A percentile compares a stretch with the other conserved stretches of the same genome.
Evolutionary conservation across 345 rosid genomes (phyloP).

Genomic region (Litchi chinensis): DNA sequence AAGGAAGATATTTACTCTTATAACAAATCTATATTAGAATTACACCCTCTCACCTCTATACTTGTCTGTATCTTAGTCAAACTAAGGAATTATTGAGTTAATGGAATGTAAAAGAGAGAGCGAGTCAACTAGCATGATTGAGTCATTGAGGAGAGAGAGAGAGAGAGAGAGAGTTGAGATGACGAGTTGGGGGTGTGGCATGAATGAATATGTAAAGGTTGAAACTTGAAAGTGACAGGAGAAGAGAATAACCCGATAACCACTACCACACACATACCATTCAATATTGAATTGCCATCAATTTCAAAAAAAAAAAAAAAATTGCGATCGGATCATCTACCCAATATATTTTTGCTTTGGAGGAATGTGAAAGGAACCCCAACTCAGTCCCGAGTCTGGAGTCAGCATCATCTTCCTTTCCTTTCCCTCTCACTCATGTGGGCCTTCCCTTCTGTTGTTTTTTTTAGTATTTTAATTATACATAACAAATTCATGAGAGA

Average conservation of each 20-base stretch:
- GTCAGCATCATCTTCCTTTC: neutral
- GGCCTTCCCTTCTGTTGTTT: neutral
- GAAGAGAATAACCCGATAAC: slow-evolving; percentile 40
- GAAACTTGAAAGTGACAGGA: slow-evolving; percentile 64
- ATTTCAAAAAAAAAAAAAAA: too few species aligned
- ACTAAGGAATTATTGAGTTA: too few species aligned
- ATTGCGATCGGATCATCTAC: neutral
- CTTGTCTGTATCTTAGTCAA: too few species aligned
- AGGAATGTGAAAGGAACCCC: too few species aligned
- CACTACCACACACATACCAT: slow-evolving; percentile 56
- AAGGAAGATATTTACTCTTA: too few species aligned
- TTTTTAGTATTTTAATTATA: too few species aligned
- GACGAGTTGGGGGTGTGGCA: neutral
- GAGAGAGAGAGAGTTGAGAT: neutral
- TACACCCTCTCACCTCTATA: too few species aligned
- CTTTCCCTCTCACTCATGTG: neutral
- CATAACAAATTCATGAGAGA: neutral
- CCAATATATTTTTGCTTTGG: too few species aligned
- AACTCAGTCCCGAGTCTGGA: neutral
- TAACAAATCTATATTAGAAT: too few species aligned
- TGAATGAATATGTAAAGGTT: slow-evolving; percentile 49
- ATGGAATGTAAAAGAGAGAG: too few species aligned
- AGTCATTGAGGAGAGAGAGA: too few species aligned
- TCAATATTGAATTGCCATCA: slow-evolving; percentile 14
- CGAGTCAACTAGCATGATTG: too few species aligned